A percentile compares a stretch with the other conserved stretches of the same genome.
phyloP scores from a whole-genome alignment of 441 rosid genomes.

The Adansonia gregorii region DNA sequence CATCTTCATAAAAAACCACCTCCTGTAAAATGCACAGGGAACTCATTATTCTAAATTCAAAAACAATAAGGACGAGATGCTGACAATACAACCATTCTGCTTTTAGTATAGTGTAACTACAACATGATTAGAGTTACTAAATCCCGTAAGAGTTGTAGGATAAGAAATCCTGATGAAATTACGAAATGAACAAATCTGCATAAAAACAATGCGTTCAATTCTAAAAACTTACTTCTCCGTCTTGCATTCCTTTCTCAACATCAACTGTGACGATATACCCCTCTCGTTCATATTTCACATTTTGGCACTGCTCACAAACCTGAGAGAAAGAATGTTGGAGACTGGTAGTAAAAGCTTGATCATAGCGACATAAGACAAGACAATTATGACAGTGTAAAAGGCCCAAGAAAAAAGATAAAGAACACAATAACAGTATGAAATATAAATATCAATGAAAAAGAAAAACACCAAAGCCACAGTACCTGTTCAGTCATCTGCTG shows the following conservation, averaged over 20 bases:
- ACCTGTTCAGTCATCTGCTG: constrained; percentile 99
- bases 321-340: constrained; percentile 37
- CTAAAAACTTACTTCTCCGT: constrained; percentile 75
- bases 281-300: constrained; percentile 80
- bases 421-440: background rate
- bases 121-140: background rate
- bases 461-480: background rate
- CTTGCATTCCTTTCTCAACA: constrained; percentile 98
- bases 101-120: background rate
- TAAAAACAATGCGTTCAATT: background rate
- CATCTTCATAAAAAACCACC: constrained; percentile 91
- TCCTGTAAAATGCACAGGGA: constrained; percentile 51
- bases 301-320: constrained; percentile 97
- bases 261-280: constrained; percentile 88
- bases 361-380: constrained; percentile 11
- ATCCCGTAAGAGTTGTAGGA: background rate
- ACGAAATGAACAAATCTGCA: background rate
- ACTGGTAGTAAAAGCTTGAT: constrained; percentile 9
- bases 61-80: background rate
- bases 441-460: background rate
- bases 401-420: background rate
- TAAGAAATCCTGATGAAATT: background rate
- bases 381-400: background rate
- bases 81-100: background rate
- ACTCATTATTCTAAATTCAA: background rate